A percentile compares a stretch with the other conserved stretches of the same genome.
phyloP scores from a whole-genome alignment of 768 basidiomycete genomes.

The Auricularia heimuer region DNA sequence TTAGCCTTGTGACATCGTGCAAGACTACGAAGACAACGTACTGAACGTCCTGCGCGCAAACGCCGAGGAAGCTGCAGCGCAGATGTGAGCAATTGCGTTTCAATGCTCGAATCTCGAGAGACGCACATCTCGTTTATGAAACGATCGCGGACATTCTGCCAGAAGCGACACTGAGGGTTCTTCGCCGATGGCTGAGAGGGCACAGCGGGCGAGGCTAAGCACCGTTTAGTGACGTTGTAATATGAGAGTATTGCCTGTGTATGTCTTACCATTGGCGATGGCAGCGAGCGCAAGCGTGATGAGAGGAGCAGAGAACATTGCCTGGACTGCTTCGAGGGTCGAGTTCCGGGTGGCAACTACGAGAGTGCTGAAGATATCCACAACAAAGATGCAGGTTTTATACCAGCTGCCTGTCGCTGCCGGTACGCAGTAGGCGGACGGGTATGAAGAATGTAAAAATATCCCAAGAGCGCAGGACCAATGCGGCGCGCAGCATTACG shows the following conservation, averaged over 20 bases:
- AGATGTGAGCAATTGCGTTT: neutral
- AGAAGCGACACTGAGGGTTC: neutral
- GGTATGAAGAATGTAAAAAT: neutral
- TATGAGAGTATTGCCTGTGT: neutral
- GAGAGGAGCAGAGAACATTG: neutral
- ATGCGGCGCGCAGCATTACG: neutral
- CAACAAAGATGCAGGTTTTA: neutral
- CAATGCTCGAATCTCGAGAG: neutral
- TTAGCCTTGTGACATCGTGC: neutral
- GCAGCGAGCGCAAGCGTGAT: neutral
- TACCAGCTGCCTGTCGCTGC: neutral
- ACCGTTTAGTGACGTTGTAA: neutral
- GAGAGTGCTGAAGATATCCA: neutral
- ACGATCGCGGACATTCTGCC: neutral
- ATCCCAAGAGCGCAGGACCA: neutral
- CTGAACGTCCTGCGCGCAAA: neutral
- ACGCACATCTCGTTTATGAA: too few species aligned
- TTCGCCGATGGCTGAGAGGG: neutral
- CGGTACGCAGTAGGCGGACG: neutral
- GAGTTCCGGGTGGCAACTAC: neutral
- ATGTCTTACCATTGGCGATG: neutral
- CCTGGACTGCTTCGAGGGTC: neutral
- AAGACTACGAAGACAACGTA: neutral
- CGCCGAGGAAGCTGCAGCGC: neutral
- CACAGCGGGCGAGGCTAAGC: neutral